Evolutionary conservation across 2,329 filamentous ascomycete species (phyloP), one percentile per base, ranked within the genome.

Genomic region (Trichoderma sp.): DNA sequence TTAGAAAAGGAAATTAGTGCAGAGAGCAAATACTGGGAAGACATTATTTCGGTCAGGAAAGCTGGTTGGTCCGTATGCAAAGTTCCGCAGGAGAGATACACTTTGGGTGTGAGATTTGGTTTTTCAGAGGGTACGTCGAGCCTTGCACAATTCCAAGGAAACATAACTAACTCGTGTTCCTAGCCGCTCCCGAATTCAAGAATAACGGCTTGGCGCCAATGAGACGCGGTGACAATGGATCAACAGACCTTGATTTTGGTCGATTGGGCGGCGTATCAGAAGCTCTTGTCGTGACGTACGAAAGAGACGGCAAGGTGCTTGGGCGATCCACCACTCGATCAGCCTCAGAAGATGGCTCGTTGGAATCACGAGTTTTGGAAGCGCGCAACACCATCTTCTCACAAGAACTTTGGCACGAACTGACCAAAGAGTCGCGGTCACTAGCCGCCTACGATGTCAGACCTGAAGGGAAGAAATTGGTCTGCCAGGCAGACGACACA

Each of bases 381-480:
- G 92, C 93, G 3, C 87, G 93, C 71, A 92, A 96, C 80, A 93
- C 92, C 64, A 86, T 95, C 24, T 94, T 93, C 76, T 90, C 93
- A 32, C 91, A 95, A 78, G 96, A 99, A 79, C 83, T 99, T 2
- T 98, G 94, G 87, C 91, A 97, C 76, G 96, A 99, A 81, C 85
- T 98, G 73, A 91, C 91, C 67, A 88, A 93, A 21, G 96, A 99
- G 81, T 90, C 92, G 0, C 91, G 94, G 18, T 86, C 87, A 0
- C 84, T 97, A 26, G 86, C 91, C 3, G 89, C 90, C 12, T 90
- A 93, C 73, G 89, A 91, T 11, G 91, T 98, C 14, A 87, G 86
- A 30, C 87, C 90, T 15, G 86, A 89, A 43, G 89, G 87, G 15
- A 83, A 88, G 30, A 82, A 85, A 3, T 84, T 94, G 56, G 84